Evolutionary conservation across 768 basidiomycete species (phyloP).

Genomic region (Tylopilus balloui): DNA sequence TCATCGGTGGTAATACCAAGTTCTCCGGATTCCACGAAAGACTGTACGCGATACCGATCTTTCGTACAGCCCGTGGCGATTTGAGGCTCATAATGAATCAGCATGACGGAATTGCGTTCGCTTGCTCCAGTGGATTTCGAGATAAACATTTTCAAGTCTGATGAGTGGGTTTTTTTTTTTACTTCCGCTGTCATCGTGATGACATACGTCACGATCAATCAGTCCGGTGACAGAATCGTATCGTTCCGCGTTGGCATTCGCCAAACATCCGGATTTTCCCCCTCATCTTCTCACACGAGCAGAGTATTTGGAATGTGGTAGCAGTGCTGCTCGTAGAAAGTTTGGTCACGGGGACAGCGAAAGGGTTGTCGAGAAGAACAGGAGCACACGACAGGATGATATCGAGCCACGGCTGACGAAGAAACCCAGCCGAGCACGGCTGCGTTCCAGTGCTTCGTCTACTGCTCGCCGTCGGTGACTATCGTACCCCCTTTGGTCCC

Average conservation of each 20-base stretch:
- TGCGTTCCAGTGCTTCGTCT: conserved; percentile 20
- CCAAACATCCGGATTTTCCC: conserved; percentile 47
- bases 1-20: conserved; percentile 80
- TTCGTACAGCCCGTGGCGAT: conserved; percentile 11
- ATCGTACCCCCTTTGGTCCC: conserved; percentile 6
- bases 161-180: conserved; percentile 53
- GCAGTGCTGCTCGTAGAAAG: conserved; percentile 67
- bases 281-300: conserved; percentile 61
- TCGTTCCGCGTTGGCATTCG: conserved; percentile 55
- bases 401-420: conserved; percentile 25
- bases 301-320: conserved; percentile 85
- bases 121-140: conserved; percentile 81
- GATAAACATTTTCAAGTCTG: conserved; percentile 65
- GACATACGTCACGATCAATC: conserved; percentile 16
- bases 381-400: conserved; percentile 15
- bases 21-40: conserved; percentile 70
- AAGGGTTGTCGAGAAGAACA: conserved; percentile 23
- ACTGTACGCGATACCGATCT: conserved; percentile 52
- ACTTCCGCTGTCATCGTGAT: conserved; percentile 8
- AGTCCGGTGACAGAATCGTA: conserved; percentile 70
- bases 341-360: conserved; percentile 57
- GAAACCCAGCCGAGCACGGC: conserved; percentile 27
- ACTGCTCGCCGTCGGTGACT: conserved; percentile 29
- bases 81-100: conserved; percentile 32
- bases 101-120: conserved; percentile 67